Evolutionary conservation across 345 rosid species (phyloP).

Genomic region (Crucihimalaya himalaica): DNA sequence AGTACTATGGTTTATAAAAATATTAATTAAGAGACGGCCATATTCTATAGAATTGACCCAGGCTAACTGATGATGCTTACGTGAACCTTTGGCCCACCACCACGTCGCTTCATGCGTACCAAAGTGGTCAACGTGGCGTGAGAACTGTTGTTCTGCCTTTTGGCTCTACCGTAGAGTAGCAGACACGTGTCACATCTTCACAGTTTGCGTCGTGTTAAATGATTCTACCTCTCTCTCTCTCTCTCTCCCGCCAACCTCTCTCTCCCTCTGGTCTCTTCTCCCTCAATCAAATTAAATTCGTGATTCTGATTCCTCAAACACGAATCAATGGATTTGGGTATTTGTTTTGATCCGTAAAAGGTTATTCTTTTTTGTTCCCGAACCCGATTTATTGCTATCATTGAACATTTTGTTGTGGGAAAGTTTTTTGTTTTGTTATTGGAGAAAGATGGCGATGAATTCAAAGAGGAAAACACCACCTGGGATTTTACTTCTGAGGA

Average conservation of each 20-base stretch:
- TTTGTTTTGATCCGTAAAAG: conserved; percentile 23
- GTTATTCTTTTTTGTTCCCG: background rate
- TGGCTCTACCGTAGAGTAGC: conserved; percentile 19
- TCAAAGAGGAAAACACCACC: conserved; percentile 64
- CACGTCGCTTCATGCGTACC: conserved; percentile 25
- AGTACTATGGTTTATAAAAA: background rate
- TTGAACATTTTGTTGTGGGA: conserved; percentile 4
- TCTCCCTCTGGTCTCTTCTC: conserved; percentile 40
- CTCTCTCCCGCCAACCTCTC: conserved; percentile 66
- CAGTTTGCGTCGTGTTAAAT: conserved; percentile 30
- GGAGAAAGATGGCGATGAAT: conserved; percentile 43
- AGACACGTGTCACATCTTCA: conserved; percentile 39
- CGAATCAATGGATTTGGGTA: conserved; percentile 22
- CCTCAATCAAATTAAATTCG: conserved; percentile 30
- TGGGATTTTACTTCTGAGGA: conserved; percentile 58
- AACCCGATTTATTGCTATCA: background rate
- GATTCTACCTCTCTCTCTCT: conserved; percentile 36
- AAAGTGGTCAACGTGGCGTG: conserved; percentile 43
- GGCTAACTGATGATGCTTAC: background rate
- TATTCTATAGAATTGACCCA: background rate
- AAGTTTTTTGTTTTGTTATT: background rate
- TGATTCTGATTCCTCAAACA: conserved; percentile 29
- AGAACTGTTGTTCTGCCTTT: conserved; percentile 48
- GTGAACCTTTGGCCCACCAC: conserved; percentile 16
- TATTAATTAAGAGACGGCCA: background rate